Conservation (phyloP, 169 alveolate species). For the Amoebophrya sp. region DNA sequence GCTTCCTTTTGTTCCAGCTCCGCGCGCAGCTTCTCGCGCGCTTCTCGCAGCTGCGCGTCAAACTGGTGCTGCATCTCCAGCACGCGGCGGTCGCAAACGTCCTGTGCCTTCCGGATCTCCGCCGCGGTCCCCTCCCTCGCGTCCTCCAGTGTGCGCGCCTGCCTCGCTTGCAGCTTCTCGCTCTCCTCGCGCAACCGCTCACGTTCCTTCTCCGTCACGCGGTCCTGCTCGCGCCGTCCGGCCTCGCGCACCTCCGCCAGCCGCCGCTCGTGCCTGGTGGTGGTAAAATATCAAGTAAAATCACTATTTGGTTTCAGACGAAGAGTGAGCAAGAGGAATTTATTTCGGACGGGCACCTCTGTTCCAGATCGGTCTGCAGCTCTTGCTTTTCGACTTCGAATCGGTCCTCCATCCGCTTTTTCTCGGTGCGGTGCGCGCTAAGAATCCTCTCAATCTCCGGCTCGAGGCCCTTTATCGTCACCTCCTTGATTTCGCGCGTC, state of each 20-base stretch:
- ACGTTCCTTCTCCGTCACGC: not conserved
- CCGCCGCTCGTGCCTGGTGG: not conserved
- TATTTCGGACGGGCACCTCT: no score
- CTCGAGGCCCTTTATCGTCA: conserved; percentile 1
- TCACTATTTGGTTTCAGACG: no score
- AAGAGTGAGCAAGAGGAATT: no score
- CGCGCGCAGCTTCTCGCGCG: no score
- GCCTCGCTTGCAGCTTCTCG: not conserved
- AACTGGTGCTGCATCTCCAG: not conserved
- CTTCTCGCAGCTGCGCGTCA: not conserved
- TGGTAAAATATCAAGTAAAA: no score
- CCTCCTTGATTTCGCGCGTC: conserved; percentile 7
- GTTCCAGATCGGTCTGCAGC: not conserved
- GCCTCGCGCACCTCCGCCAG: not conserved
- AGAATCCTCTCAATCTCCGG: conserved; percentile 17
- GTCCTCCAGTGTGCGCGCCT: not conserved
- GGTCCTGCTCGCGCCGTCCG: not conserved
- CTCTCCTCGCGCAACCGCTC: not conserved
- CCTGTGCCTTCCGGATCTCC: not conserved
- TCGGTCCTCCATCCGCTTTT: not conserved
- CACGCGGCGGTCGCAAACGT: not conserved
- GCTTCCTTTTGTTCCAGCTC: no score
- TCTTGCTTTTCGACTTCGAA: not conserved
- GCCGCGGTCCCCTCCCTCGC: not conserved
- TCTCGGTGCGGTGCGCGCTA: not conserved